Conservation (phyloP, 2,329 filamentous ascomycete species). For the Madurella fahalii region DNA sequence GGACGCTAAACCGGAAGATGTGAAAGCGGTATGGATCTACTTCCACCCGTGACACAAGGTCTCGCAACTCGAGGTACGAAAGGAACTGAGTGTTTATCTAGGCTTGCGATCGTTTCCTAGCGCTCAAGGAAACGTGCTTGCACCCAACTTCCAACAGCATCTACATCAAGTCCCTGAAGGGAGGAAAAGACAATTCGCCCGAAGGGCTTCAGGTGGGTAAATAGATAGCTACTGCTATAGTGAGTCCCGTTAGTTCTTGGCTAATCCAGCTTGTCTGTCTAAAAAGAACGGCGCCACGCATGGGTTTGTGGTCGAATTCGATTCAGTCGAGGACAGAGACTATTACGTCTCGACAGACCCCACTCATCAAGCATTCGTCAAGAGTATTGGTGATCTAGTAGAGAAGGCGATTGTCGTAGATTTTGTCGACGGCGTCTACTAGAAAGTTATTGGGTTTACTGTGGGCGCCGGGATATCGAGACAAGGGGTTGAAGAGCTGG, state of each 20-base stretch:
- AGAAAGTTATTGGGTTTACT: background rate
- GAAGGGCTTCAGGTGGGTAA: constrained; percentile 54
- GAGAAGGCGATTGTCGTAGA: constrained; percentile 55
- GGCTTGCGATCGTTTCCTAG: constrained; percentile 36
- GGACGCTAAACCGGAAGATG: constrained; percentile 26
- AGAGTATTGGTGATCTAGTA: constrained; percentile 43
- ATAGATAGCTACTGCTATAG: background rate
- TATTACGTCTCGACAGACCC: constrained; percentile 65
- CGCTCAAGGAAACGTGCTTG: constrained; percentile 53
- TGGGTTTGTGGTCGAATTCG: constrained; percentile 63
- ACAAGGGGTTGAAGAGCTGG: no score
- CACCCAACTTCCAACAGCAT: constrained; percentile 54
- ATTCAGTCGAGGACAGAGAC: constrained; percentile 56
- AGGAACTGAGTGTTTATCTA: constrained; percentile 9
- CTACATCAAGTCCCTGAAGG: constrained; percentile 54
- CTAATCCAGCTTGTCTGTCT: no score
- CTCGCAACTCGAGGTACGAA: no score
- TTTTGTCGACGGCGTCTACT: constrained; percentile 42
- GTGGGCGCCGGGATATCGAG: no score
- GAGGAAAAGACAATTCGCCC: constrained; percentile 57
- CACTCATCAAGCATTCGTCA: constrained; percentile 55
- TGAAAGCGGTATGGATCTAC: constrained; percentile 27
- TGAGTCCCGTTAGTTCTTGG: no score
- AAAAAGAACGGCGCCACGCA: constrained; percentile 58
- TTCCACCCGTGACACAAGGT: no score